These are phyloP conservation scores for Massariosphaeria phaeospora DNA, from an alignment of 495 filamentous ascomycete species.

Conservation along the genomic window DNA sequence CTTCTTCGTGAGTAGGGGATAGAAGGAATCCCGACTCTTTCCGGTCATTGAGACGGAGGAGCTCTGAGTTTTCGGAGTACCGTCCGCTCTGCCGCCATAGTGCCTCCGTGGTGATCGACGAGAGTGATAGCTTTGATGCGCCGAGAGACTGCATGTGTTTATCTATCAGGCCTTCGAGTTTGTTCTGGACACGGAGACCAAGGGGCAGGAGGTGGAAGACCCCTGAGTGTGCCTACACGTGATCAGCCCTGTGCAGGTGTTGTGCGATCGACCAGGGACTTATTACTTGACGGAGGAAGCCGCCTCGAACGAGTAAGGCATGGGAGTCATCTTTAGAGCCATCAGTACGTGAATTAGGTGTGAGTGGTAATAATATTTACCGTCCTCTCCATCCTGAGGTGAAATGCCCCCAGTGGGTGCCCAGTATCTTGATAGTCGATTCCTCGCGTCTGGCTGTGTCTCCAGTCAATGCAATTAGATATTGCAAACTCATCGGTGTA, in stretches of 20 bases:
- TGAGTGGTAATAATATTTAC: background rate
- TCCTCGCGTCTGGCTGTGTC: conserved; percentile 51
- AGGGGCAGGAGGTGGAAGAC: conserved; percentile 91
- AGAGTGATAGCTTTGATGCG: conserved; percentile 86
- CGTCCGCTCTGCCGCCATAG: conserved; percentile 73
- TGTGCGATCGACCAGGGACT: background rate
- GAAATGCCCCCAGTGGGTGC: conserved; percentile 70
- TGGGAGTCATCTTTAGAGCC: conserved; percentile 55
- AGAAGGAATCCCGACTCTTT: conserved; percentile 71
- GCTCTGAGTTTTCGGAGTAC: conserved; percentile 58
- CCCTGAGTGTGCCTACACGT: conserved; percentile 77
- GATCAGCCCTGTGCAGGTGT: conserved; percentile 1
- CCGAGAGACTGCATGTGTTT: conserved; percentile 79
- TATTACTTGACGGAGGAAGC: conserved; percentile 61
- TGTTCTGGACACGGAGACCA: conserved; percentile 83
- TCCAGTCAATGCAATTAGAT: too few relatives aligned
- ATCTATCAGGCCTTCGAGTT: conserved; percentile 78
- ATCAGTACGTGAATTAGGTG: background rate
- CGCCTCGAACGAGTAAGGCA: conserved; percentile 67
- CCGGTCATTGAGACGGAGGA: conserved; percentile 77
- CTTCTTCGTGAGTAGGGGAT: conserved; percentile 93
- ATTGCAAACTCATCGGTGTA: too few relatives aligned
- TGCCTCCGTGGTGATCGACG: conserved; percentile 77
- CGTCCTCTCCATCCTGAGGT: conserved; percentile 47
- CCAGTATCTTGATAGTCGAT: conserved; percentile 70